Evolutionary conservation across 805 yeast genomes (phyloP).

Genomic region (Wickerhamomyces xylosicus): DNA sequence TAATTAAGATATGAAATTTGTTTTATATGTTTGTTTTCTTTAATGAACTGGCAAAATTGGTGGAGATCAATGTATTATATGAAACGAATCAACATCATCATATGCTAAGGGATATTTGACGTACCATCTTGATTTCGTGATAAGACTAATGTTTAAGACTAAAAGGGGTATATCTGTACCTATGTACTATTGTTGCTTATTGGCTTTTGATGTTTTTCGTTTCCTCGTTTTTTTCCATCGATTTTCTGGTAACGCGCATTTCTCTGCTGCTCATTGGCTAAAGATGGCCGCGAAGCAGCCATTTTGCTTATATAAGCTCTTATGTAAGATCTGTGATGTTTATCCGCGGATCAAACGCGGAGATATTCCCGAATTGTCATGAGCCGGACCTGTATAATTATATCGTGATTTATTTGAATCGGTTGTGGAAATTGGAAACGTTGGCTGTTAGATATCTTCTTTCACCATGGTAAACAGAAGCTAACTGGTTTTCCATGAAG

Average conservation of each 20-base stretch:
- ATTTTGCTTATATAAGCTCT: background rate
- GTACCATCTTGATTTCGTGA: background rate
- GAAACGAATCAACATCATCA: background rate
- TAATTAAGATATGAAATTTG: background rate
- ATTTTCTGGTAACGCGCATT: background rate
- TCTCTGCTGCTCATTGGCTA: background rate
- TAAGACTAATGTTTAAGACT: background rate
- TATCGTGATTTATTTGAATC: too few relatives aligned
- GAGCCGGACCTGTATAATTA: too few relatives aligned
- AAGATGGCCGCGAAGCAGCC: background rate
- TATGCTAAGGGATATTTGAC: background rate
- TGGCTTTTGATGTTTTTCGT: background rate
- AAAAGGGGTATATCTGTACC: background rate
- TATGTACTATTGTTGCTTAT: background rate
- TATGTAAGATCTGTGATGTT: background rate
- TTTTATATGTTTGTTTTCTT: background rate
- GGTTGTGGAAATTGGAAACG: too few relatives aligned
- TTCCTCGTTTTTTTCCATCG: background rate
- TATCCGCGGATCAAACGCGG: too few relatives aligned
- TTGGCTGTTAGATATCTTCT: too few relatives aligned
- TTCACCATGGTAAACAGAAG: too few relatives aligned
- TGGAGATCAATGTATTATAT: background rate
- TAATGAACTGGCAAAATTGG: background rate
- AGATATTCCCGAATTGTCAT: too few relatives aligned
- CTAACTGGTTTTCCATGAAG: too few relatives aligned